A percentile compares a stretch with the other conserved stretches of the same genome.
Conservation (phyloP, 768 basidiomycete genomes). For the Pleurotus cornucopiae region DNA sequence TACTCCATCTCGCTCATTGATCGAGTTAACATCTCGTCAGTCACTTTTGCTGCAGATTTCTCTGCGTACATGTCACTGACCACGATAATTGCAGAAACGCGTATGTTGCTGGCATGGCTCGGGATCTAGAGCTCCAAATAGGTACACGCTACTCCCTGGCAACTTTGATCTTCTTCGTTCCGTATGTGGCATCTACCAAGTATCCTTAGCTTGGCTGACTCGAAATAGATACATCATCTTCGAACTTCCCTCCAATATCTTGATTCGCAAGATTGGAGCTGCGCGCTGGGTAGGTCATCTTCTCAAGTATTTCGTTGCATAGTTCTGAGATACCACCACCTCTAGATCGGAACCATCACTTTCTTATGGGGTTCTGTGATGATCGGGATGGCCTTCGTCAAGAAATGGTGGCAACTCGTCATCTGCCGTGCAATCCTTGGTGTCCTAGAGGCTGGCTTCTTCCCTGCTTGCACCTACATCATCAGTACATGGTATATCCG, state of each 20-base stretch:
- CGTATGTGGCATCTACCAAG: background rate
- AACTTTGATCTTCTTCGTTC: constrained; percentile 6
- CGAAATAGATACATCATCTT: constrained; percentile 5
- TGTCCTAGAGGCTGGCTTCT: constrained; percentile 3
- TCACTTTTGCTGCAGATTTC: background rate
- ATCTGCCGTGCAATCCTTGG: constrained; percentile 4
- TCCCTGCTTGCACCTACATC: constrained; percentile 13
- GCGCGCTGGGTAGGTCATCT: constrained; percentile 16
- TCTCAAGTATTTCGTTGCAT: constrained; percentile 10
- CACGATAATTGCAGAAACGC: background rate
- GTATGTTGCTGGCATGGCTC: constrained; percentile 4
- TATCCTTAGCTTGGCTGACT: background rate
- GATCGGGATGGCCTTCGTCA: constrained; percentile 5
- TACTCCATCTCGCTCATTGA: constrained; percentile 7
- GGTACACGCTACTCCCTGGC: constrained; percentile 1
- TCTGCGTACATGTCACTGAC: background rate
- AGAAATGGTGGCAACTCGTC: constrained; percentile 5
- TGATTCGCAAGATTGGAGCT: constrained; percentile 7
- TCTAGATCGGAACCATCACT: background rate
- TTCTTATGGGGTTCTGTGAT: constrained; percentile 1
- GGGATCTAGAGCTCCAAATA: background rate
- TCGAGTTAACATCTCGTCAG: constrained; percentile 5
- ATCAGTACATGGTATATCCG: constrained; percentile 22
- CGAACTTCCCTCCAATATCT: constrained; percentile 3
- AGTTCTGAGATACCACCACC: background rate